Base-by-base conservation (phyloP, 306 rosid species). In the Sechiopsis laciniata region DNA sequence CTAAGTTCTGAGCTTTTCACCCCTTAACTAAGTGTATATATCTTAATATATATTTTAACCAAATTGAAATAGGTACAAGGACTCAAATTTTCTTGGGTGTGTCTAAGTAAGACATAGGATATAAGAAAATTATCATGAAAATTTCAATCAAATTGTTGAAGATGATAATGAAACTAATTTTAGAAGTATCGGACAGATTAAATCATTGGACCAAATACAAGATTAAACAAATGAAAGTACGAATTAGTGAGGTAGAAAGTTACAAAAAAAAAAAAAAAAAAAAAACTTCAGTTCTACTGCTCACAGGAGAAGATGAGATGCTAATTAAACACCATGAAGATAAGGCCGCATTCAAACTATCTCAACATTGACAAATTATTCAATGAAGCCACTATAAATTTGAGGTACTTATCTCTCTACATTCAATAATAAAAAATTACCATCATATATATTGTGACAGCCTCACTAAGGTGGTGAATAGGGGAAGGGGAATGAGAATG, bases 241-340 rank as follows among this genome's bases (percentile, higher is more conserved):
- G 4, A 26, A 57, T 57, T 21, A 26, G 35, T 21, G 35, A 57
- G 19, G 35, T 57, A 21, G 35, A 57, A 57, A 24, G 42, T 2
- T 59, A 5, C 10, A 45, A 26, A 26, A 26, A 26, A 26, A 26
- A 26, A 26, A 26, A 26, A 14, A 15, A 24, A 61, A 61, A 15
- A 14, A 32, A 32, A 32, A 3, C 6, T 32, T 32, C 32, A 32
- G 35, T 15, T 62, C 68, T 29, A 14, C 6, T 62, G 6, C 2
- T 1, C 2, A 8, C 21, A 32, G 40, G 51, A n/a, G 53, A 37
- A 32, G 5, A 32, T 32, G 26, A 35, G 9, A 64, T 8, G 71
- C 71, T 37, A 64, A 20, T 21, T 29, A 61, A 61, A 35, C 70
- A 62, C 48, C 53, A 64, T 64, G 13, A 16, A 37, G 45, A 37